Evolutionary conservation across 805 yeast genomes (phyloP), one percentile per base, ranked within the genome.

Genomic region (Yarrowia sp.): DNA sequence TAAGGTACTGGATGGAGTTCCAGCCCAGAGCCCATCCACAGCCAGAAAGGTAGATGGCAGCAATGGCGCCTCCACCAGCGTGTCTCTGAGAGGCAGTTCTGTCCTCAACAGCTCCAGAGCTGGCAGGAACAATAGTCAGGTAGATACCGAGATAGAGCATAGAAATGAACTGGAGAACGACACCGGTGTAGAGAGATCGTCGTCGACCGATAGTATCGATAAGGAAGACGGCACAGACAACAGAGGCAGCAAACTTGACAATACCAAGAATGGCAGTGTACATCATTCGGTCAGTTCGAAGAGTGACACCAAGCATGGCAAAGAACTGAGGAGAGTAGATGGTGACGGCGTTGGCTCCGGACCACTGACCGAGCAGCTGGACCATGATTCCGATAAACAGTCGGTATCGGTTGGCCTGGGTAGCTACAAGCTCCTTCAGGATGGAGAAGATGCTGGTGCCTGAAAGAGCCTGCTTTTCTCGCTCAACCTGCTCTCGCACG

Each of bases 1-100:
- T 76, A 71, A 85, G 78, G 73, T 85, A 85, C 74, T 85, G 88
- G 61, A 85, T 79, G 0, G 85, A 79, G 76, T 86, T 86, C 82
- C 84, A 86, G 49, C 88, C 88, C 75, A 85, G 74, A 43, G 86
- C 82, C 89, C 88, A 86, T 38, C 87, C 87, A 16, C 80, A 78
- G 71, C 88, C 88, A 42, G 81, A 78, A 43, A 85, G 72, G 72
- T 78, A 85, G 35, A 86, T 72, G 55, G 85, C 81, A 1, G 86
- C 86, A 72, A 85, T 74, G 7, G 87, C 88, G 61, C 79, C 85
- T 67, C 77, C 75, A 41, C 84, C 79, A 1, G 86, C 86, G 3
- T 72, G 71, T 22, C 70, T 69, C 70, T 80, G 75, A 5, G 81
- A 73, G 0, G 77, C 69, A 0, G 81, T 75, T 70, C 81, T 73